Evolutionary conservation across 495 filamentous ascomycete species (phyloP).

Genomic region (Podospora bellae-mahoneyi): DNA sequence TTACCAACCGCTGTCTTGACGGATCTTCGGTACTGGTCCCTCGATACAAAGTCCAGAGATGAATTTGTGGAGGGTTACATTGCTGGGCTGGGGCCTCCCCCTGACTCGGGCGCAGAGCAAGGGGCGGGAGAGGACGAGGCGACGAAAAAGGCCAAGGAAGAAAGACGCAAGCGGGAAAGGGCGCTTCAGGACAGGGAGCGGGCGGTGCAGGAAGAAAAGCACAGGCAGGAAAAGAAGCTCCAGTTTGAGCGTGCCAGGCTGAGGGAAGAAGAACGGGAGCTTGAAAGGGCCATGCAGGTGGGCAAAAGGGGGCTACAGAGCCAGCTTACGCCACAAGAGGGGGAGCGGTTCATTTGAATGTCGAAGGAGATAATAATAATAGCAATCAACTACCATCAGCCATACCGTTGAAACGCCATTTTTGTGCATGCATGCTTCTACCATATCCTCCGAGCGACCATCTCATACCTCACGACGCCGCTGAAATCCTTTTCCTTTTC

Average conservation of each 20-base stretch:
- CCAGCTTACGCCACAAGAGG: slow-evolving; percentile 44
- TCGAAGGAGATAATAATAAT: not conserved
- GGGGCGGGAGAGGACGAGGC: slow-evolving; percentile 63
- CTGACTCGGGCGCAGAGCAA: slow-evolving; percentile 41
- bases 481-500: slow-evolving; percentile 53
- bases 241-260: slow-evolving; percentile 63
- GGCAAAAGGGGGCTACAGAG: slow-evolving; percentile 67
- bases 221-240: slow-evolving; percentile 61
- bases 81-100: slow-evolving; percentile 64
- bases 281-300: slow-evolving; percentile 75
- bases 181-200: slow-evolving; percentile 73
- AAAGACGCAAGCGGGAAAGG: slow-evolving; percentile 65
- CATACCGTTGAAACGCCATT: not conserved
- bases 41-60: slow-evolving; percentile 66
- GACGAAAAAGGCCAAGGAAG: slow-evolving; percentile 56
- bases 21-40: slow-evolving; percentile 79
- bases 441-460: slow-evolving; percentile 60
- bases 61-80: slow-evolving; percentile 74
- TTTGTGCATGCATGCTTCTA: slow-evolving; percentile 7
- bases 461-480: slow-evolving; percentile 77
- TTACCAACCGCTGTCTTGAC: slow-evolving; percentile 67
- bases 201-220: slow-evolving; percentile 70
- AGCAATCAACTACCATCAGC: not conserved
- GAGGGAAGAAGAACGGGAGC: slow-evolving; percentile 71
- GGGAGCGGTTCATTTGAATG: not conserved